phyloP scores from a whole-genome alignment of 1,284 basidiomycete genomes.

The Rhodotorula sp. region DNA sequence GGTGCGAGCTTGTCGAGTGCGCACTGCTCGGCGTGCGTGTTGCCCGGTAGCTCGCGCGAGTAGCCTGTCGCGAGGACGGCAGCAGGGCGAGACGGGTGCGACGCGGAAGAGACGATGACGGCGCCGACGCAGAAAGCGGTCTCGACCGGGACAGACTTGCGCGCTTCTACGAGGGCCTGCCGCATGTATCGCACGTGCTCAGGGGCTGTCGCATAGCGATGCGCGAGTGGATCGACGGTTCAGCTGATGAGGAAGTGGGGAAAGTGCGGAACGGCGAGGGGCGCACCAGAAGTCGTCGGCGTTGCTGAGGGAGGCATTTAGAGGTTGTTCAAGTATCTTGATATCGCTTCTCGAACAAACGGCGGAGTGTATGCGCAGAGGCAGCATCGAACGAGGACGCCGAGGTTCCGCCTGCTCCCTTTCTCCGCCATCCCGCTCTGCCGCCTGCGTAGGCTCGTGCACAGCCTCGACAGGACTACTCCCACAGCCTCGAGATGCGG shows the following conservation, averaged over 20 bases:
- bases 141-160: constrained; percentile 67
- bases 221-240: too few species aligned
- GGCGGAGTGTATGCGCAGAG: too few species aligned
- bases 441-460: too few species aligned
- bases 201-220: constrained; percentile 34
- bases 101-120: constrained; percentile 58
- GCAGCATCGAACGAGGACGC: not conserved
- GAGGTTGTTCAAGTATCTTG: too few species aligned
- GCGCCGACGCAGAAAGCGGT: constrained; percentile 96
- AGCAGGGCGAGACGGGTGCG: constrained; percentile 46
- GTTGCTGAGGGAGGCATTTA: not conserved
- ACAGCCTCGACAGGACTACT: too few species aligned
- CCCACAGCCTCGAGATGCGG: too few species aligned
- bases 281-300: constrained; percentile 6
- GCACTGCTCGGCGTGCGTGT: constrained; percentile 97
- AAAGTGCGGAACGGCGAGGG: too few species aligned
- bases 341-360: too few species aligned
- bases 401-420: not conserved
- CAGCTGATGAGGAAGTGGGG: not conserved
- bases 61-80: constrained; percentile 74
- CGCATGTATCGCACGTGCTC: constrained; percentile 61
- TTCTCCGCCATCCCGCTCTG: too few species aligned
- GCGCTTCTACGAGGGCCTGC: constrained; percentile 70
- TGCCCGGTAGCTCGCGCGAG: constrained; percentile 88
- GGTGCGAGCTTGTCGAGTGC: constrained; percentile 69